Evolutionary conservation across 305 asterid species (phyloP), one percentile per base, ranked within the genome.

Genomic region (Fraxinus paxiana): DNA sequence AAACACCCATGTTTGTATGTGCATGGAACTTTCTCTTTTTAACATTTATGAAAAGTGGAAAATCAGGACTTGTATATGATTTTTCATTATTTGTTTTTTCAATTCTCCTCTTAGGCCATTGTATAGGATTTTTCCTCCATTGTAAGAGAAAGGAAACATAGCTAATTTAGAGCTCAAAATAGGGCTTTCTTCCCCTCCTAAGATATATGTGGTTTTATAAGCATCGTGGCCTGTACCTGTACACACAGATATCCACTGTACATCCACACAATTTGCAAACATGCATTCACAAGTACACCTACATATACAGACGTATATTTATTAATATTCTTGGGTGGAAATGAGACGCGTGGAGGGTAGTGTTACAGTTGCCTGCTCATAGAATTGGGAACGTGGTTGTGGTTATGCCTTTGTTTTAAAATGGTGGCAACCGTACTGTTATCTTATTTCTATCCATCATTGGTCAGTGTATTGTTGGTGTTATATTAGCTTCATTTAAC

Each of bases 401-500:
- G 22, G 18, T 54, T 28, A 76, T 76, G 46, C 61, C 30, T 20
- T 51, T 4, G 6, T 2, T 75, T 24, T 6, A 69, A 46, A 43
- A 24, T 75, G 79, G 2, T 76, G 63, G 71, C 15, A 13, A 48
- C 48, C 31, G 1, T 46, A 15, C 46, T 48, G 70, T 51, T 48
- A 51, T 15, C 31, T 65, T 65, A n/a, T 54, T 51, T 7, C 1
- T 17, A 28, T 76, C 43, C 72, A 76, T 54, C 48, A n/a, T n/a
- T 31, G 31, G n/a, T 26, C 12, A 7, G 31, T 54, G 48, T 18
- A 8, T 54, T 6, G 13, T 10, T n/a, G 76, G 34, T 74, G 35
- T 79, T 65, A 41, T 79, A 31, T 56, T 41, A 70, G 9, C 78
- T 77, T 35, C 75, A 46, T 79, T 48, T 67, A 38, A n/a, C 43